Evolutionary conservation across 495 filamentous ascomycete species (phyloP), one percentile per base, ranked within the genome.

Genomic region (Coniosporium apollinis): DNA sequence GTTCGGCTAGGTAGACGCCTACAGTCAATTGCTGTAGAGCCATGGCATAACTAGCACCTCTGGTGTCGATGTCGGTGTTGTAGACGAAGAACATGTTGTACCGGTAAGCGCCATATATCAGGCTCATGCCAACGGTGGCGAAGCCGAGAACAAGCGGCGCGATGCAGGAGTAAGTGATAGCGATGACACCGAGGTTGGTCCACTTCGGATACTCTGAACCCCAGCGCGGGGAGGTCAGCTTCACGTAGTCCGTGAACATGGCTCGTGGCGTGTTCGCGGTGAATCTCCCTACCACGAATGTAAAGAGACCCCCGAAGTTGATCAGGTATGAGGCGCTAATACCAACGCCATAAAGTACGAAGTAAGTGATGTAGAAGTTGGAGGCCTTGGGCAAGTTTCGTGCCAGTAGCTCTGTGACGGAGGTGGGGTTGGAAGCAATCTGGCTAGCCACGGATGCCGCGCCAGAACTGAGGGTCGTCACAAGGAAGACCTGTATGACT

Each of bases 331-430:
- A 29, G 1, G 56, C 51, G 11, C 54, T 37, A 31, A 43, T 45
- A 2, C 44, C 47, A 5, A 46, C 33, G 6, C 56, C 56, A 33
- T 59, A 50, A 2, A 59, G 38, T 37, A 59, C 51, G 33, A 59
- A 57, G 34, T 56, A 59, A 1, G 54, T 52, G 11, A 59, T 36
- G 44, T 57, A 59, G 38, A 54, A 59, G 40, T 57, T 57, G 20
- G 55, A 50, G 1, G 56, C 47, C 13, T 44, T 54, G 5, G 56
- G 56, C 1, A 59, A 32, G 28, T 45, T 44, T 5, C 45, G 16
- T 10, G 50, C 56, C 2, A 59, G 48, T 15, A 57, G 28, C 1
- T 25, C 28, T 0, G 56, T 47, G 11, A 51, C 44, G 9, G 39
- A 37, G 1, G 35, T 19, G 8, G 54, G 54, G 28, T 57, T 28